Evolutionary conservation across 257 asterid species (phyloP).

Genomic region (Scutellaria minor): DNA sequence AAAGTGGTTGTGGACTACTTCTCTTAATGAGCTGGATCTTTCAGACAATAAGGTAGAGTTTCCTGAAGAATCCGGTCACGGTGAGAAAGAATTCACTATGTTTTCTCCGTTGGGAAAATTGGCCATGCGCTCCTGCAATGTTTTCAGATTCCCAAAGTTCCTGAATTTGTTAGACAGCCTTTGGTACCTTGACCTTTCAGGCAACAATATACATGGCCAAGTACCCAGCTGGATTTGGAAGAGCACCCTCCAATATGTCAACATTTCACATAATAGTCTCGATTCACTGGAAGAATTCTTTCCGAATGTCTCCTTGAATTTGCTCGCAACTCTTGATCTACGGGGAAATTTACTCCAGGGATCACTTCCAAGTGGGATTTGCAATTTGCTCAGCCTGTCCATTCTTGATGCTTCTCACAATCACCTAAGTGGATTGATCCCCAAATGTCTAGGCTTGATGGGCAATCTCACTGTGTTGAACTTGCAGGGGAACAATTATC

Average conservation of each 20-base stretch:
- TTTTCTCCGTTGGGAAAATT: constrained; percentile 30
- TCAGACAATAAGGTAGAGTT: constrained; percentile 33
- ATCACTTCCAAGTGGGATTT: constrained; percentile 37
- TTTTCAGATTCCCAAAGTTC: constrained; percentile 34
- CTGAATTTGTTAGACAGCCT: constrained; percentile 30
- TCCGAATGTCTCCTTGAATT: constrained; percentile 31
- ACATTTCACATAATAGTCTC: constrained; percentile 36
- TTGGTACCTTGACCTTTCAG: constrained; percentile 42
- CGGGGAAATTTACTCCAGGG: constrained; percentile 37
- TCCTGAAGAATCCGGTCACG: constrained; percentile 19
- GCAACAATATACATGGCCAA: constrained; percentile 37
- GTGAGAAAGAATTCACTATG: not conserved
- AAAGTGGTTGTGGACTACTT: constrained; percentile 36
- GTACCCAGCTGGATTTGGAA: constrained; percentile 42
- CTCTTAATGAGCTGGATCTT: constrained; percentile 42
- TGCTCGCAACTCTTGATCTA: constrained; percentile 36
- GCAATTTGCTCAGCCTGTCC: constrained; percentile 31
- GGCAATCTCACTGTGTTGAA: constrained; percentile 33
- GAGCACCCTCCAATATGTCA: constrained; percentile 34
- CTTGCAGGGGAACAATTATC: constrained; percentile 32
- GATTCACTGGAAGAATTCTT: constrained; percentile 30
- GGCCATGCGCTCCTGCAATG: constrained; percentile 38
- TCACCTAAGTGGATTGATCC: constrained; percentile 30
- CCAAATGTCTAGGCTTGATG: constrained; percentile 37
- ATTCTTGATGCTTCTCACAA: constrained; percentile 42